A percentile compares a stretch with the other conserved stretches of the same genome.
Conservation (phyloP, 352 stramenopile species). For the Phytophthora cactorum region DNA sequence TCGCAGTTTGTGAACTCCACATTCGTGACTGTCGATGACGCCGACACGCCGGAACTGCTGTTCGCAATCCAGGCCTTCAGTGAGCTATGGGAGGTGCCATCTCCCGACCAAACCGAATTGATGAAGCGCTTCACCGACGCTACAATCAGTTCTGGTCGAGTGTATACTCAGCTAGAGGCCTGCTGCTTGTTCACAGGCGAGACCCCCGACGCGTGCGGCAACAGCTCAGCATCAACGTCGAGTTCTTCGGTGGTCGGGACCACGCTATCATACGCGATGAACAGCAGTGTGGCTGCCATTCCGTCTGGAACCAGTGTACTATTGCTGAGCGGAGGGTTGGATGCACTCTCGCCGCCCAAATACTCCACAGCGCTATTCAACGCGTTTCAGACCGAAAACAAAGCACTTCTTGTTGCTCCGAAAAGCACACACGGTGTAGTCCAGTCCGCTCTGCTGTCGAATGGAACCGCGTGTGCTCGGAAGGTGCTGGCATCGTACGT, state of each 20-base stretch:
- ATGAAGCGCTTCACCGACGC: conserved; percentile 51
- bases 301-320: conserved; percentile 47
- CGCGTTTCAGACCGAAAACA: conserved; percentile 41
- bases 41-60: conserved; percentile 43
- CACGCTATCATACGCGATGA: conserved; percentile 44
- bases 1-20: conserved; percentile 39
- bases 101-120: conserved; percentile 51
- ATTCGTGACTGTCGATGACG: conserved; percentile 13
- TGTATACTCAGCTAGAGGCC: conserved; percentile 50
- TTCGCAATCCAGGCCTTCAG: conserved; percentile 75
- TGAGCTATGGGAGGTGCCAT: conserved; percentile 73
- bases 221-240: conserved; percentile 8
- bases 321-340: conserved; percentile 55
- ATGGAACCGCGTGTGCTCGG: conserved; percentile 51
- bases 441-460: conserved; percentile 32
- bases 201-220: conserved; percentile 40
- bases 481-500: conserved; percentile 71
- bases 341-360: conserved; percentile 46
- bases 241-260: conserved; percentile 1
- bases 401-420: conserved; percentile 54
- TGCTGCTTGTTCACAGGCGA: conserved; percentile 75
- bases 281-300: conserved; percentile 13
- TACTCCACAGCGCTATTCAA: conserved; percentile 54
- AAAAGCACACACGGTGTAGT: conserved; percentile 53
- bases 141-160: conserved; percentile 50